Evolutionary conservation across 441 rosid species (phyloP), one percentile per base, ranked within the genome.

Genomic region (Populus hybrid): DNA sequence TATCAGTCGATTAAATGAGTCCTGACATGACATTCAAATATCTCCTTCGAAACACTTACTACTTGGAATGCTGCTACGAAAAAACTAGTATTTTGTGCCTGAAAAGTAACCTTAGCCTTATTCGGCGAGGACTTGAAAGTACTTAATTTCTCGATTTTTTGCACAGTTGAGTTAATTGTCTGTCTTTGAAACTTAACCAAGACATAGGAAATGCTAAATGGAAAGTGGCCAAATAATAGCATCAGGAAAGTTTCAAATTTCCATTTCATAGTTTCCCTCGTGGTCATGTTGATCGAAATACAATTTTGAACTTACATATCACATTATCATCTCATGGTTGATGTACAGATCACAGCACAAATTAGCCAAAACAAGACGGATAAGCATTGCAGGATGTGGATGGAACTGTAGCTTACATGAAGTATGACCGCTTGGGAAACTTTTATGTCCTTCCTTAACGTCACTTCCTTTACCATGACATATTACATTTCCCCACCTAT

Each of bases 401-500:
- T 30, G 73, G 30, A 42, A 10, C 21, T 34, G 28, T 28, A 35
- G 75, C 97, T 90, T 80, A 93, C 98, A 87, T 28, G 99, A 93
- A 24, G 92, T 87, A 82, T 95, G 98, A 0, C 97, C 99, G 70
- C 98, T 92, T 32, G 97, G 99, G 81, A 95, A 95, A 83, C 98
- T 91, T 82, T 92, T 91, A 70, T 93, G 88, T 54, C 98, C 95
- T 83, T 92, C 99, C 90, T 80, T 92, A 57, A 95, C 87, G 67
- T 87, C 91, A n/a, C 67, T 69, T 61, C 83, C 86, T 73, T 81
- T 73, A 66, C 96, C 96, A 84, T 88, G 89, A 77, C 99, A 95
- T 34, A 86, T 64, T 61, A 93, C 99, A 81, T 90, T 82, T 16
- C 93, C 91, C 67, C 86, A 77, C n/a, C 75, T 74, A 78, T 92